These are phyloP conservation scores for Umbelopsis sp. DNA, from an alignment of 371 early-diverging fungal genomes.

Conservation along the genomic window DNA sequence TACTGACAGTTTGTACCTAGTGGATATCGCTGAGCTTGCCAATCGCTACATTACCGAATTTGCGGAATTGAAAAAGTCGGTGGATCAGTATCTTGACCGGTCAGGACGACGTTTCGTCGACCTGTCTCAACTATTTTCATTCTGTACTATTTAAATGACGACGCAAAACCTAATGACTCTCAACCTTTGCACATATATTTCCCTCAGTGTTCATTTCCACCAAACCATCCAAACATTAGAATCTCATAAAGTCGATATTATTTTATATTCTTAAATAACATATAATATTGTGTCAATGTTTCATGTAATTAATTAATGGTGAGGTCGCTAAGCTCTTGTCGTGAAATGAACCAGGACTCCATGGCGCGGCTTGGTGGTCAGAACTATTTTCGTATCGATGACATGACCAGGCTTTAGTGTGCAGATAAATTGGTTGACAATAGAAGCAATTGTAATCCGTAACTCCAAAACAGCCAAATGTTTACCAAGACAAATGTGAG, in stretches of 20 bases:
- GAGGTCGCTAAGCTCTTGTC: conserved; percentile 9
- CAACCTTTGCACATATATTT: not conserved
- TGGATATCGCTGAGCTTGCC: conserved; percentile 18
- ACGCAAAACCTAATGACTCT: not conserved
- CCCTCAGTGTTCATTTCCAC: not conserved
- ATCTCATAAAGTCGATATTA: too few species aligned
- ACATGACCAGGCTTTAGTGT: conserved; percentile 32
- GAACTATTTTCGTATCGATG: conserved; percentile 46
- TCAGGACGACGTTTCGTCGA: conserved; percentile 70
- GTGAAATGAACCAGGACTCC: conserved; percentile 49
- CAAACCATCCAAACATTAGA: too few species aligned
- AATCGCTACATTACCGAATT: conserved; percentile 30
- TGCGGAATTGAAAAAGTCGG: conserved; percentile 40
- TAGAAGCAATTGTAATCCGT: conserved; percentile 45
- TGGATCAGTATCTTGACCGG: conserved; percentile 61
- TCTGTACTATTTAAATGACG: conserved; percentile 12
- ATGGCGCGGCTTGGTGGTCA: conserved; percentile 51
- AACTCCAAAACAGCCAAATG: conserved; percentile 51
- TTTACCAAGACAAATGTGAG: conserved; percentile 50
- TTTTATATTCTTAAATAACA: too few species aligned
- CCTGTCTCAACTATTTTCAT: conserved; percentile 52
- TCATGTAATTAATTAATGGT: too few species aligned
- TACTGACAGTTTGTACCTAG: not conserved
- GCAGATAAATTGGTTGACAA: conserved; percentile 41
- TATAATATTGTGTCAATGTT: too few species aligned